Evolutionary conservation across 208 protist genomes (phyloP).

Genomic region (Naegleria gruberi): DNA sequence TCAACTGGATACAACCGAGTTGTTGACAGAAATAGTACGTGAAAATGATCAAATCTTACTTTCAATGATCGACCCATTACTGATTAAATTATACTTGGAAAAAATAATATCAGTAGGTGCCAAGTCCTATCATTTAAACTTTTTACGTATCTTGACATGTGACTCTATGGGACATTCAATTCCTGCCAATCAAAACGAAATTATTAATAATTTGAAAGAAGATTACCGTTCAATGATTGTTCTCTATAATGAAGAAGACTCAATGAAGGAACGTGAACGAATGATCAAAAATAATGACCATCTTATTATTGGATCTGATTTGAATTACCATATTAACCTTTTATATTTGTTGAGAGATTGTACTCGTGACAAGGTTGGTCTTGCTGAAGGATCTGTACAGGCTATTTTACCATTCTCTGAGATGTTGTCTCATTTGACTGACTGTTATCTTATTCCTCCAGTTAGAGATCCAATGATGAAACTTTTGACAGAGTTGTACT

Average conservation of each 20-base stretch:
- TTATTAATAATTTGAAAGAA: not conserved
- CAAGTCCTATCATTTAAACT: not conserved
- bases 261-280: not conserved
- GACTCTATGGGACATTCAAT: not conserved
- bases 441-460: not conserved
- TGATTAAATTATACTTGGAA: not conserved
- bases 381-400: not conserved
- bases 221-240: not conserved
- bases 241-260: not conserved
- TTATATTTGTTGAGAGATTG: not conserved
- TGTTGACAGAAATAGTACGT: not conserved
- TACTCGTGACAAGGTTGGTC: not conserved
- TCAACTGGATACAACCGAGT: not conserved
- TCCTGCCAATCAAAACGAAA: not conserved
- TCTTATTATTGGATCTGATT: not conserved
- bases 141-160: not conserved
- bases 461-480: not conserved
- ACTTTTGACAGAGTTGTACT: not conserved
- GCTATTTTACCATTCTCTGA: not conserved
- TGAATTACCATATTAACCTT: not conserved
- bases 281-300: not conserved
- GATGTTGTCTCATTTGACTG: not conserved
- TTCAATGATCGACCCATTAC: not conserved
- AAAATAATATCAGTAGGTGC: not conserved
- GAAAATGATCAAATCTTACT: not conserved